These are phyloP conservation scores for Hsuehochloa calcarea DNA, from an alignment of 176 grass and related monocot genomes.

Conservation along the genomic window DNA sequence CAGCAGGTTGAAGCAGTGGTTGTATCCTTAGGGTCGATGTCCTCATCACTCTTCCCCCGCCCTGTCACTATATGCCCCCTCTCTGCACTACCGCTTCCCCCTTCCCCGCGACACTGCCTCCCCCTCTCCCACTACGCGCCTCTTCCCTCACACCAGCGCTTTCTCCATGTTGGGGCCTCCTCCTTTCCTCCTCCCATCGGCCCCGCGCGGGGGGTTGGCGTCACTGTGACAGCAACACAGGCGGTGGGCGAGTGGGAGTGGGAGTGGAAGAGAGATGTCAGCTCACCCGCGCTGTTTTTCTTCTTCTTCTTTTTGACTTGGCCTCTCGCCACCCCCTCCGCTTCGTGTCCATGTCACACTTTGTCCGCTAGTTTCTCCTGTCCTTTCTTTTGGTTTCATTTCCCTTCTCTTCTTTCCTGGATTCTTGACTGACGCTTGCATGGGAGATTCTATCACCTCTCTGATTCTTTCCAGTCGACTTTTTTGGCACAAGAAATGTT, in stretches of 20 bases:
- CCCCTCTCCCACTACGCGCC: too few relatives aligned
- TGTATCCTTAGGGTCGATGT: too few relatives aligned
- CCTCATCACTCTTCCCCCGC: too few relatives aligned
- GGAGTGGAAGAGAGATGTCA: slow-evolving; percentile 2
- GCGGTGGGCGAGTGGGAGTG: slow-evolving; percentile 31
- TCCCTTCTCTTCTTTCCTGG: neutral
- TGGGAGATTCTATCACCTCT: neutral
- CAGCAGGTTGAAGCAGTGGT: too few relatives aligned
- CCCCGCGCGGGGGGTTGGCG: slow-evolving; percentile 12
- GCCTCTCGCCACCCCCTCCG: neutral
- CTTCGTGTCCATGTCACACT: slow-evolving; percentile 42
- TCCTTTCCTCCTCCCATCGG: neutral
- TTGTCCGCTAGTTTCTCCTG: neutral
- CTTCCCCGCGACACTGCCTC: rapidly evolving
- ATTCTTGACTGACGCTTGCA: neutral
- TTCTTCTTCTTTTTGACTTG: neutral
- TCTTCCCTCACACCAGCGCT: too few relatives aligned
- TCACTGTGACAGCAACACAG: slow-evolving; percentile 34
- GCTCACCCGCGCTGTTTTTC: neutral
- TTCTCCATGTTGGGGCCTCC: slow-evolving; percentile 13
- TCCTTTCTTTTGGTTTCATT: neutral
- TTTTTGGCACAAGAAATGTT: neutral
- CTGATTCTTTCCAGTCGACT: neutral
- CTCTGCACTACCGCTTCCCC: too few relatives aligned
- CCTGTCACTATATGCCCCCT: too few relatives aligned